Evolutionary conservation across 2,329 filamentous ascomycete species (phyloP).

Genomic region (Fusarium albosuccineum): DNA sequence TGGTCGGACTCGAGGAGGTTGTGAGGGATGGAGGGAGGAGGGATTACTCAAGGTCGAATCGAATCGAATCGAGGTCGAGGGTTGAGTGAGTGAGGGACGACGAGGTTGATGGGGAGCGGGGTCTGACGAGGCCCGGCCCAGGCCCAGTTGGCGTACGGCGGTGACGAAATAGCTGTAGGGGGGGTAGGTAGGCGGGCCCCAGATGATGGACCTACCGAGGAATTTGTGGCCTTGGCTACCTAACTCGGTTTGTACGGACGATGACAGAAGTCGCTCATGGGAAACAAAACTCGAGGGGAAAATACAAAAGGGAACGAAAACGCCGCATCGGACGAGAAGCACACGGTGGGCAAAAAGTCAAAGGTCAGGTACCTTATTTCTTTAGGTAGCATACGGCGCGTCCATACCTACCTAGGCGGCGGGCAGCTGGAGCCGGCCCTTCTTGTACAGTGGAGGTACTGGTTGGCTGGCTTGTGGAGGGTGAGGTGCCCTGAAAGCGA

Average conservation of each 20-base stretch:
- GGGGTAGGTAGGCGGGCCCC: conserved; percentile 27
- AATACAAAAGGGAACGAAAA: conserved; percentile 18
- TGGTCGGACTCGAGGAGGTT: conserved; percentile 18
- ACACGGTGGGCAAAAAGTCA: conserved; percentile 2
- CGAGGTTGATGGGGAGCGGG: conserved; percentile 41
- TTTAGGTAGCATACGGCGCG: not conserved
- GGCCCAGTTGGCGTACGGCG: conserved; percentile 41
- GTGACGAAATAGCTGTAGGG: conserved; percentile 45
- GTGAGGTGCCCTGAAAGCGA: not conserved
- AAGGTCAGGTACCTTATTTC: not conserved
- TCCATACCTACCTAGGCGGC: not conserved
- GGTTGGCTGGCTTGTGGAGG: conserved; percentile 5
- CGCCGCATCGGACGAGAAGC: conserved; percentile 14
- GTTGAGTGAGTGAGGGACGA: conserved; percentile 13
- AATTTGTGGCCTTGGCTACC: no score
- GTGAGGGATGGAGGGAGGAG: conserved; percentile 23
- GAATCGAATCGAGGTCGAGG: conserved; percentile 29
- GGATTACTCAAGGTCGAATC: conserved; percentile 23
- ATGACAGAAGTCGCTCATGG: not conserved
- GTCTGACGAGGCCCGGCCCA: conserved; percentile 32
- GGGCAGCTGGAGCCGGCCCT: not conserved
- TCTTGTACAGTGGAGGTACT: not conserved
- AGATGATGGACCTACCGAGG: not conserved
- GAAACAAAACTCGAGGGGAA: not conserved
- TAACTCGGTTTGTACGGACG: no score